These are phyloP conservation scores for Xylariaceae sp. DNA, from an alignment of 2,329 filamentous ascomycete genomes.

Conservation along the genomic window DNA sequence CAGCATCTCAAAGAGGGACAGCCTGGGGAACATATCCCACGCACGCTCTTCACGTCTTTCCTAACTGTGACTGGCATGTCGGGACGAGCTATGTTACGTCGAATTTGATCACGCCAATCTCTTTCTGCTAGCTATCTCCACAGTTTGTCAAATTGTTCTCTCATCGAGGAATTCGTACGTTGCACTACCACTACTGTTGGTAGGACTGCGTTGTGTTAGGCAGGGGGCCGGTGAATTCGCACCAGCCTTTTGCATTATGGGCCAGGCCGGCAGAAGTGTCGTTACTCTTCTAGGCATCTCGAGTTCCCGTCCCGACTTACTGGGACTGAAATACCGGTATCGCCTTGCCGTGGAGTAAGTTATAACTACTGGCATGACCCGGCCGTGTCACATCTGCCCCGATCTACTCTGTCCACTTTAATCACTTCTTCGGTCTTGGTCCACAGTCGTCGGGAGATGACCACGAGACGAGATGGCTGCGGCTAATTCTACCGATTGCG, in stretches of 20 bases:
- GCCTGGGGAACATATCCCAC: neutral
- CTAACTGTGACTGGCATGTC: neutral
- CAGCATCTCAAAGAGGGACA: neutral
- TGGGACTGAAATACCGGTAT: conserved; percentile 1
- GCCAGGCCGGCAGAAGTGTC: conserved; percentile 4
- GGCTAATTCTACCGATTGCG: conserved; percentile 22
- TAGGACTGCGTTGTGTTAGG: conserved; percentile 1
- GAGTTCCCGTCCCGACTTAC: conserved; percentile 8
- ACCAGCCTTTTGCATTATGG: neutral
- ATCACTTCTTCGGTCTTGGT: neutral
- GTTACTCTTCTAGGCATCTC: conserved; percentile 10
- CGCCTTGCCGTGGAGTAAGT: neutral
- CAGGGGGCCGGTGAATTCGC: conserved; percentile 6
- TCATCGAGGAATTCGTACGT: neutral
- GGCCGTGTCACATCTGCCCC: neutral
- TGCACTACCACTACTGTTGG: conserved; percentile 8
- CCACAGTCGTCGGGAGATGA: conserved; percentile 15
- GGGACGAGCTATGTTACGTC: neutral
- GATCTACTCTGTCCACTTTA: neutral
- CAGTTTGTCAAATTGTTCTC: conserved; percentile 3
- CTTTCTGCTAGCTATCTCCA: neutral
- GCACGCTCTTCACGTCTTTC: neutral
- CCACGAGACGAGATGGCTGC: conserved; percentile 23
- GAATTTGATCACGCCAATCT: conserved; percentile 1
- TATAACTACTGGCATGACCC: conserved; percentile 13